Evolutionary conservation across 768 basidiomycete species (phyloP), one percentile per base, ranked within the genome.

Genomic region (Neoboletus subvelutipes): DNA sequence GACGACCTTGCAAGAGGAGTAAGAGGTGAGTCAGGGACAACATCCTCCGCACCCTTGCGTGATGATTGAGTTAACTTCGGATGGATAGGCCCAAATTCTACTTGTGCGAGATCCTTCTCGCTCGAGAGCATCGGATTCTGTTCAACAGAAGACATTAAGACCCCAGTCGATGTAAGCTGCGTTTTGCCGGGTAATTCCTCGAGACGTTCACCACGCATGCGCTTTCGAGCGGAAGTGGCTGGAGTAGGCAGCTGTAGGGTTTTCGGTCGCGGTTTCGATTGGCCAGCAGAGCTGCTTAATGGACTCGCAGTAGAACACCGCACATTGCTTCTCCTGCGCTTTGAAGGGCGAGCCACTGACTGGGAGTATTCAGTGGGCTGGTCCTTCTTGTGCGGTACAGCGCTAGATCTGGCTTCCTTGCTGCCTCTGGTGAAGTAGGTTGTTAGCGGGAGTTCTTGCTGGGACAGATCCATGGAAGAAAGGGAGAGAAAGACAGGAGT

Each of bases 361-460:
- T 54, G 57, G 5, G 55, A 34, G 20, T 40, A 55, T 26, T 54
- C 53, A 18, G 31, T 13, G 11, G 46, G 37, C 5, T 55, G 55
- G 2, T 41, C 47, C 49, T 55, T 64, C 39, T 57, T 65, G 20
- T 31, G 17, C 5, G 34, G 8, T 4, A 13, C 18, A 31, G 31
- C 12, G 40, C 34, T 54, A 34, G 58, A n/a, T 26, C 36, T 60
- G 9, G 55, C 9, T n/a, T 60, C 56, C 43, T 60, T 67, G 13
- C n/a, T 52, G 10, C 33, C 52, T 11, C 45, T 67, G 9, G 55
- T 8, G 48, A 73, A 72, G 54, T 72, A 54, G n/a, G 60, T 13
- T 9, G 72, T 73, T 5, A 72, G 24, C 0, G 71, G 71, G 22
- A 72, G 72, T 52, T 72, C 71, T 41, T 73, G 65, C 36, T 69